Base-by-base conservation (phyloP, 345 rosid genomes). In the Citrus maxima region DNA sequence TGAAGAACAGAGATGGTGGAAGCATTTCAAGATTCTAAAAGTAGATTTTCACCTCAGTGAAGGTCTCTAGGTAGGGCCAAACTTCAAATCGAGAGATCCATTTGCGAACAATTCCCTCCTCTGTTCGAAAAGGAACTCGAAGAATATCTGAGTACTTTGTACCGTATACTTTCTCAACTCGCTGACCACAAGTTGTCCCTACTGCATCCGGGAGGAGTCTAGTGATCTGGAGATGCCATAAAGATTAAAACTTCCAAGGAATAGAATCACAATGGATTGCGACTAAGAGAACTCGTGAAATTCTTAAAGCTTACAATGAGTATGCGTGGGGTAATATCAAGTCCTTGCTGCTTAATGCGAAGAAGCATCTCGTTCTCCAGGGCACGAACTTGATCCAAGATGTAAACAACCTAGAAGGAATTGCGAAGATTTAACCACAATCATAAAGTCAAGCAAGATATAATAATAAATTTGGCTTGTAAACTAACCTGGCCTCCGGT, bases 61-160 rank as follows among this genome's bases (percentile, higher is more conserved):
- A 95, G 70, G 89, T 90, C 83, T 90, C 97, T 73, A 95, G 86
- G 77, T 95, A 95, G 22, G 98, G 98, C 98, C 98, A 95, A 66
- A 95, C 98, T 88, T 95, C 97, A 28, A 95, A 95, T 80, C 98
- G 80, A 3, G 98, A 95, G 85, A 95, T 95, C 98, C 98, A 95
- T 76, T 80, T 83, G 32, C 97, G 90, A 46, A 95, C 93, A 8
- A 90, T 85, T 37, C 98, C 98, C 85, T 91, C 81, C 81, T 89
- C 95, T 8, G 89, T 79, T 84, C 91, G 87, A 75, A 95, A 95
- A 38, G 97, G 98, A 46, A 95, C 88, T 14, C 98, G 93, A 5
- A 95, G 95, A 72, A 95, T 95, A 77, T 93, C 95, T 6, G 93
- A 89, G 76, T 93, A 72, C 83, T 95, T 85, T 0, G 97, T 82